These are phyloP conservation scores for Phytophthora capsici DNA, from an alignment of 352 stramenopile genomes.

Conservation along the genomic window DNA sequence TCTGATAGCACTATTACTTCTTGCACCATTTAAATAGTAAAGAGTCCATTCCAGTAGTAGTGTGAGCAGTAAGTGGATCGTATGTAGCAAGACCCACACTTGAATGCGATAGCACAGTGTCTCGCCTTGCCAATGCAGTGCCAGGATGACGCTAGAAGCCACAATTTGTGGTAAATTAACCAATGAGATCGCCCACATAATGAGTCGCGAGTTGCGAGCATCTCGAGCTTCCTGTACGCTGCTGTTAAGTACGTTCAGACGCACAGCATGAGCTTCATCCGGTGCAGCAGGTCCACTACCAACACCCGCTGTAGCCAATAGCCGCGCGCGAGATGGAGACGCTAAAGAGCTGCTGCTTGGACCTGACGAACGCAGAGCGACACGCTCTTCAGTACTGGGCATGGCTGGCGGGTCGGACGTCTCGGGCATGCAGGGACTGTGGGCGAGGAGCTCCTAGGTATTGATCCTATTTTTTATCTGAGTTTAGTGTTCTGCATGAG, in stretches of 20 bases:
- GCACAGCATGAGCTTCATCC: slow-evolving; percentile 81
- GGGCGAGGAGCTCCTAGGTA: not conserved
- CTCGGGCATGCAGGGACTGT: slow-evolving; percentile 26
- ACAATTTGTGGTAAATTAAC: slow-evolving; percentile 83
- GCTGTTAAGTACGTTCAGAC: slow-evolving; percentile 86
- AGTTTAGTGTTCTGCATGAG: slow-evolving; percentile 8
- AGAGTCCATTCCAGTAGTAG: slow-evolving; percentile 78
- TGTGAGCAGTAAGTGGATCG: slow-evolving; percentile 69
- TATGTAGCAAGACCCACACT: slow-evolving; percentile 84
- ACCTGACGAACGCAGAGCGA: slow-evolving; percentile 26
- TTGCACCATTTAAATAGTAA: slow-evolving; percentile 72
- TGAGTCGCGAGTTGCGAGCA: slow-evolving; percentile 77
- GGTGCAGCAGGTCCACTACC: slow-evolving; percentile 33
- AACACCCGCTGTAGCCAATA: slow-evolving; percentile 35
- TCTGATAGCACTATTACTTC: slow-evolving; percentile 61
- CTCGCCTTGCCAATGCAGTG: slow-evolving; percentile 68
- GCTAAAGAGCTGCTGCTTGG: slow-evolving; percentile 28
- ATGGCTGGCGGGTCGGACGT: slow-evolving; percentile 27
- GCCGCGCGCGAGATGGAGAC: slow-evolving; percentile 35
- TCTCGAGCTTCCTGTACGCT: slow-evolving; percentile 82
- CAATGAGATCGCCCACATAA: slow-evolving; percentile 81
- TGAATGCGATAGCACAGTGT: slow-evolving; percentile 86
- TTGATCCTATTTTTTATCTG: not conserved
- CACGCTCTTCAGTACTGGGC: slow-evolving; percentile 36
- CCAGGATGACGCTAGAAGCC: slow-evolving; percentile 61